Evolutionary conservation across 148 eudicot genomes (phyloP), one percentile per base, ranked within the genome.

Genomic region (Rhododendron griersonianum): DNA sequence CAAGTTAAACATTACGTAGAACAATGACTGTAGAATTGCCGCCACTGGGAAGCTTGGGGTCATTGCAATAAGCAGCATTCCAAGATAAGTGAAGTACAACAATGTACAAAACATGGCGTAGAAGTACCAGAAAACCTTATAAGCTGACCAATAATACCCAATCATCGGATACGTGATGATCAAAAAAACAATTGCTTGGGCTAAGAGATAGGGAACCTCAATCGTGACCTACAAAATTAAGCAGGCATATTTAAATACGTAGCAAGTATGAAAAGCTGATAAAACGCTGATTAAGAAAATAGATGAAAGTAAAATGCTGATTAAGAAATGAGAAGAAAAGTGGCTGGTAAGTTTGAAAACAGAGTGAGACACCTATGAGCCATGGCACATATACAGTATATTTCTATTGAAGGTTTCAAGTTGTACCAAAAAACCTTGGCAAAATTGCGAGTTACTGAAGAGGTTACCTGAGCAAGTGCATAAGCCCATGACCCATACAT

Each of bases 121-220:
- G 78, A 90, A 92, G 87, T 93, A 94, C 93, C 94, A 92, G 86
- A 93, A 85, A 39, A 93, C 86, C 91, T 96, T 94, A 75, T 92
- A 89, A 33, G 91, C 91, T 65, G 75, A 69, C 75, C 75, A 69
- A 69, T 69, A 69, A 25, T 69, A 69, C 18, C 75, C 75, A 28
- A 69, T 69, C 75, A 69, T 69, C 5, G 75, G 75, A 30, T 69
- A 69, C 7, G 75, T 69, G 39, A 69, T 30, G 6, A 69, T 28
- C 7, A 7, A 28, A 30, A 69, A 69, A 69, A 69, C 75, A 69
- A 69, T 11, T 28, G 75, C 75, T 69, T 28, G 75, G 75, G 37
- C 18, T 11, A 30, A 69, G 16, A 69, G 37, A 28, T 69, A 69
- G 2, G 75, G 75, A 69, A 69, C 18, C 75, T 69, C 75, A 30